These are phyloP conservation scores for Myrica gale DNA, from an alignment of 306 rosid species.

Conservation along the genomic window DNA sequence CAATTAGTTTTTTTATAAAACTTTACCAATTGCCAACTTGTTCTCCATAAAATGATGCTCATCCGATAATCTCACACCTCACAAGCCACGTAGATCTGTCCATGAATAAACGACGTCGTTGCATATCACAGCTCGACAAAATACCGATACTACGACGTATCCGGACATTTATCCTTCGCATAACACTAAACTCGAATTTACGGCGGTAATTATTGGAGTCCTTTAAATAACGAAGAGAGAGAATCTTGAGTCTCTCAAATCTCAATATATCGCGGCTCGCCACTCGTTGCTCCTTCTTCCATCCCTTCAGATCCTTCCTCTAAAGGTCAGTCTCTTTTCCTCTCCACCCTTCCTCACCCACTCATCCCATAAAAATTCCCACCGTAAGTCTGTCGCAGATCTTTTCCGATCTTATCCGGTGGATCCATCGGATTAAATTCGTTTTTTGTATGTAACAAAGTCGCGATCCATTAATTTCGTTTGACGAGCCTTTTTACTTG, in stretches of 20 bases:
- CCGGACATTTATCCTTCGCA: background rate
- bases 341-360: background rate
- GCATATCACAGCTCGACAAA: background rate
- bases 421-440: background rate
- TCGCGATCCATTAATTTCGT: background rate
- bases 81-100: too few relatives aligned
- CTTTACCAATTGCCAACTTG: too few relatives aligned
- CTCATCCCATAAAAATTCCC: background rate
- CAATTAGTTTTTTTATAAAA: too few relatives aligned
- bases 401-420: background rate
- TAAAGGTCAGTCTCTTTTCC: slow-evolving; percentile 14
- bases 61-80: too few relatives aligned
- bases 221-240: slow-evolving; percentile 7
- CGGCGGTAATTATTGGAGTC: slow-evolving; percentile 6
- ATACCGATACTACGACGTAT: background rate
- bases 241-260: background rate
- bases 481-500: too few relatives aligned
- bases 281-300: slow-evolving; percentile 6
- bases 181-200: background rate
- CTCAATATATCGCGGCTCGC: slow-evolving; percentile 29
- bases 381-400: background rate
- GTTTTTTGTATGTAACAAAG: background rate
- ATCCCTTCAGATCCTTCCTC: background rate
- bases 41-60: too few relatives aligned
- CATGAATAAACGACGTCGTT: too few relatives aligned